These are phyloP conservation scores for Claviceps monticola DNA, from an alignment of 2,329 filamentous ascomycete genomes.

Conservation along the genomic window DNA sequence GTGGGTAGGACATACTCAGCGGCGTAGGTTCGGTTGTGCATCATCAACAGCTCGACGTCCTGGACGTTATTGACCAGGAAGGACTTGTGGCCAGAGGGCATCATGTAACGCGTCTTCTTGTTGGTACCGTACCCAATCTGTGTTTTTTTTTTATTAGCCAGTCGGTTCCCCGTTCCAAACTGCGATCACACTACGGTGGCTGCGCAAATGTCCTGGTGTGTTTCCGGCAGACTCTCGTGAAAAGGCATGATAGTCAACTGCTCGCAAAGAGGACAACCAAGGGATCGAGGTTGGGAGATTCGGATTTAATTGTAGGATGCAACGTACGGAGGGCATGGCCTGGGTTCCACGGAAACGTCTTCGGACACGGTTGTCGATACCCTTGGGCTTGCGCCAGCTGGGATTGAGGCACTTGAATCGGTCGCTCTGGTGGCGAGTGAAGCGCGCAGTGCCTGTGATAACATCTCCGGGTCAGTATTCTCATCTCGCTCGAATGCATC, in stretches of 20 bases:
- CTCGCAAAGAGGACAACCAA: not conserved
- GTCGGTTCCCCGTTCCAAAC: not conserved
- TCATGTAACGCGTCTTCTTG: conserved; percentile 99
- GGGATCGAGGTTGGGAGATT: not conserved
- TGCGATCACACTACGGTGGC: too few species aligned
- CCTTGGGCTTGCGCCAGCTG: conserved; percentile 99
- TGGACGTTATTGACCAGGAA: conserved; percentile 97
- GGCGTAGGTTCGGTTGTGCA: conserved; percentile 99
- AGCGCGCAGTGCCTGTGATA: conserved; percentile 68
- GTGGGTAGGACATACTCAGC: conserved; percentile 63
- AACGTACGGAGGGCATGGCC: conserved; percentile 93
- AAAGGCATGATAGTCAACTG: not conserved
- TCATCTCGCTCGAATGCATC: not conserved
- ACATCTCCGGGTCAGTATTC: conserved; percentile 26
- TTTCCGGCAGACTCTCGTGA: not conserved
- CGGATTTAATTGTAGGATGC: not conserved
- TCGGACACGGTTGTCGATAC: conserved; percentile 97
- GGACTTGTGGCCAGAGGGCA: conserved; percentile 97
- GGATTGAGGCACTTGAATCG: conserved; percentile 83
- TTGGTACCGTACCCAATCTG: conserved; percentile 98
- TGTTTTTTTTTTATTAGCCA: conserved; percentile 2
- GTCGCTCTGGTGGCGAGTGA: conserved; percentile 96
- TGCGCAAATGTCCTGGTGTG: not conserved
- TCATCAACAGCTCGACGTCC: conserved; percentile 94
- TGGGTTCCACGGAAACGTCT: conserved; percentile 93